phyloP scores from a whole-genome alignment of 2,329 filamentous ascomycete species.

The Mycocentrospora acerina region DNA sequence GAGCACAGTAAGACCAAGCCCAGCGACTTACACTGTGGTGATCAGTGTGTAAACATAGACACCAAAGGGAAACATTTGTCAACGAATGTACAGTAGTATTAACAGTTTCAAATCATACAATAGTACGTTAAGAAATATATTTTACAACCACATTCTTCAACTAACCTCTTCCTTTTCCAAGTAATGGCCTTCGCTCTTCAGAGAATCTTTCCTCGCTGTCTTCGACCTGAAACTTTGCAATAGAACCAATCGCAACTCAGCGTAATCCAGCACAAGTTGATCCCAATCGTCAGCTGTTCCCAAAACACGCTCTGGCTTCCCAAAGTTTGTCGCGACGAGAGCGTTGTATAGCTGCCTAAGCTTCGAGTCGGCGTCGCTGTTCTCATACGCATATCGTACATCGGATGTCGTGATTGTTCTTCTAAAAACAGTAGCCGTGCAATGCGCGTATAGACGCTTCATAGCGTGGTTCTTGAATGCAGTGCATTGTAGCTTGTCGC shows the following conservation, averaged over 20 bases:
- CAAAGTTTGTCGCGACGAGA: slow-evolving; percentile 1
- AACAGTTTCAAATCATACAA: too few relatives aligned
- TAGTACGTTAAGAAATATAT: too few relatives aligned
- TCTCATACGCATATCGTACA: slow-evolving; percentile 6
- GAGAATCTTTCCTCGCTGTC: neutral
- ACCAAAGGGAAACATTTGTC: too few relatives aligned
- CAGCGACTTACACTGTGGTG: too few relatives aligned
- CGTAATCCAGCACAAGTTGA: slow-evolving; percentile 2
- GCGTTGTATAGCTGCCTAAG: slow-evolving; percentile 11
- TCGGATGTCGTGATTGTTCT: slow-evolving; percentile 7
- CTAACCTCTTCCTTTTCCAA: too few relatives aligned
- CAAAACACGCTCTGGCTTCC: neutral
- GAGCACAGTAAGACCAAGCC: too few relatives aligned
- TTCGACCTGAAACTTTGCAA: slow-evolving; percentile 4
- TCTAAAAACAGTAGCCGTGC: slow-evolving; percentile 27
- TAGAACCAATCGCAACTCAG: slow-evolving; percentile 5
- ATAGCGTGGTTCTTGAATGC: slow-evolving; percentile 18
- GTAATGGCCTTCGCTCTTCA: slow-evolving; percentile 3
- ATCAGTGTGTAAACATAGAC: too few relatives aligned
- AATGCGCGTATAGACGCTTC: slow-evolving; percentile 5
- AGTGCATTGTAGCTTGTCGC: slow-evolving; percentile 10
- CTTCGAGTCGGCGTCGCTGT: slow-evolving; percentile 8
- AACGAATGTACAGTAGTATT: too few relatives aligned
- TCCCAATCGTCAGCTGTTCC: slow-evolving; percentile 14
- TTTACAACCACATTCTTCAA: too few relatives aligned